Base-by-base conservation (phyloP, 768 basidiomycete genomes). In the Tricholoma saponaceum region DNA sequence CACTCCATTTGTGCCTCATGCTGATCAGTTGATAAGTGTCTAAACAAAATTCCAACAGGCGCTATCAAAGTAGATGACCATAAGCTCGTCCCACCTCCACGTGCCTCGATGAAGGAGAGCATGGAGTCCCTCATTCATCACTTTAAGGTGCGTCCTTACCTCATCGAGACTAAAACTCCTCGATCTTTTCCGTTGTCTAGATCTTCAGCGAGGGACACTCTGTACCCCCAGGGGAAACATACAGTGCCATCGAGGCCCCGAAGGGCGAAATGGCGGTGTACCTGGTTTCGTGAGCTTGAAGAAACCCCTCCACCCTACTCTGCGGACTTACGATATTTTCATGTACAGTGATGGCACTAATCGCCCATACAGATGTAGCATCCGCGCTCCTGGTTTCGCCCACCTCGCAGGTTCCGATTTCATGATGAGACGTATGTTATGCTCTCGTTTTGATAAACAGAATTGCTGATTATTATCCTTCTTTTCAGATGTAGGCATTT, bases 191-290 rank as follows among this genome's bases (percentile, higher is more conserved):
- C 23, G 18, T 41, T 54, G 16, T 59, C 20, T 68, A 93, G 92
- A 82, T 97, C 65, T 98, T 94, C 79, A 92, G 90, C 54, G 96
- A 98, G 73, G 96, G 96, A 12, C 98, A 92, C 76, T 91, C 92
- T 23, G 96, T 98, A 25, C 97, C 97, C 16, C 90, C 92, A 16
- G 91, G 91, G 20, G 95, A 98, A 76, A 98, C 96, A 0, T 98
- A 99, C 78, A 86, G 84, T 51, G 96, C 96, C 2, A 98, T 98
- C 63, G 97, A 99, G 74, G 96, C 96, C 7, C 96, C 96, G 46
- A 98, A 99, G 76, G 95, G 95, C 61, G 96, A 98, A 76, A 98
- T 98, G 95, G 96, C 81, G 63, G 96, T 99, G 47, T 99, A 95
- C 77, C 86, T 99, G 52, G 94, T 99, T 60, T 97, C 95, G 85